Evolutionary conservation across 2,329 filamentous ascomycete species (phyloP).

Genomic region (Aaosphaeria pasadenensis): DNA sequence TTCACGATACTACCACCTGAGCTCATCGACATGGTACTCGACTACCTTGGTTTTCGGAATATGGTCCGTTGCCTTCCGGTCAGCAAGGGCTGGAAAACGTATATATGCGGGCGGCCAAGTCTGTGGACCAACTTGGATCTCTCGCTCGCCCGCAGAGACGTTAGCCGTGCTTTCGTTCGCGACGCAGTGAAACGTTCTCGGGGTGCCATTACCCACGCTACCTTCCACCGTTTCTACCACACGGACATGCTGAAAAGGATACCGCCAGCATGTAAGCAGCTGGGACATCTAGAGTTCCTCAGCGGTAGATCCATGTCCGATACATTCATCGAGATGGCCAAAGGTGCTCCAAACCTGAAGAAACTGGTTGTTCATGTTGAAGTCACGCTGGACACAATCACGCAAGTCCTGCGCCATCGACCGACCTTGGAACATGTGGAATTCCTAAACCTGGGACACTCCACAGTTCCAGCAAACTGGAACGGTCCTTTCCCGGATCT

Average conservation of each 20-base stretch:
- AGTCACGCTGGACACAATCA: slow-evolving; percentile 22
- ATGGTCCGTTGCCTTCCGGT: slow-evolving; percentile 53
- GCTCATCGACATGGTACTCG: slow-evolving; percentile 51
- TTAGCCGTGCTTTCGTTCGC: slow-evolving; percentile 43
- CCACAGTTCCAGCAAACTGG: neutral
- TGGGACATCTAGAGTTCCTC: slow-evolving; percentile 31
- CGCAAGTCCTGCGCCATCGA: slow-evolving; percentile 24
- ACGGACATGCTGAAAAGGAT: slow-evolving; percentile 41
- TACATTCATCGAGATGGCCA: slow-evolving; percentile 27
- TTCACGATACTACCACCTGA: slow-evolving; percentile 54
- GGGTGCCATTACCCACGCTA: slow-evolving; percentile 30
- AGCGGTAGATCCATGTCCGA: slow-evolving; percentile 20
- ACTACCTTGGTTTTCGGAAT: slow-evolving; percentile 51
- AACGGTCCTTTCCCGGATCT: slow-evolving; percentile 19
- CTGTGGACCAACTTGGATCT: slow-evolving; percentile 57
- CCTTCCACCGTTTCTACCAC: slow-evolving; percentile 36
- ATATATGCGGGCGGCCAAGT: slow-evolving; percentile 45
- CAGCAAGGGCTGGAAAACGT: slow-evolving; percentile 54
- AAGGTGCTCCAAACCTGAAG: slow-evolving; percentile 20
- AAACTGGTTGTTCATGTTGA: slow-evolving; percentile 21
- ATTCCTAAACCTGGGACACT: slow-evolving; percentile 9
- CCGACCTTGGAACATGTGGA: slow-evolving; percentile 22
- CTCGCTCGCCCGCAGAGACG: slow-evolving; percentile 40
- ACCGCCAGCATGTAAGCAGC: slow-evolving; percentile 32
- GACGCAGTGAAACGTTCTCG: slow-evolving; percentile 41